Base-by-base conservation (phyloP, 2,329 filamentous ascomycete genomes). In the Aspergillus ochraceoroseus region DNA sequence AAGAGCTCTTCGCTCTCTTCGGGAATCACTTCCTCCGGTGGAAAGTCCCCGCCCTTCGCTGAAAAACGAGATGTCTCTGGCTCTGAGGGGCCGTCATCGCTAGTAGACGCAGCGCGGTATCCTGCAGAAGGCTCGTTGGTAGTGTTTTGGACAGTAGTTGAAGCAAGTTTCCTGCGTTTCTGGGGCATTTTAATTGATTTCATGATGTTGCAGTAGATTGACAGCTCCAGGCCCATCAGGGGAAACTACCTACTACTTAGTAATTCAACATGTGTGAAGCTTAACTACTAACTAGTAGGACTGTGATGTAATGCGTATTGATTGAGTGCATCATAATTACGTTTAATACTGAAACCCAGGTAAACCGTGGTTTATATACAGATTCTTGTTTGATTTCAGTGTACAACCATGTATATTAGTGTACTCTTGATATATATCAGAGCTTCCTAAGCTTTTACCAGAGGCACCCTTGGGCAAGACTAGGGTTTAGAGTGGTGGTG, bases 161-260 rank as follows among this genome's bases (percentile, higher is more conserved):
- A 22, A 14, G 17, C 12, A 23, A n/a, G 34, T 9, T 32, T 29
- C 28, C 25, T 34, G 38, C 38, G 38, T 18, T 41, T 41, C 2
- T 31, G 15, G 1, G 25, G 38, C 38, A 41, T 41, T 6, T 33
- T 23, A 7, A n/a, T n/a, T n/a, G n/a, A n/a, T n/a, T n/a, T n/a
- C n/a, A n/a, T n/a, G n/a, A n/a, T n/a, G n/a, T n/a, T n/a, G n/a
- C n/a, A n/a, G n/a, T n/a, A n/a, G n/a, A n/a, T n/a, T n/a, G n/a
- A n/a, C n/a, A n/a, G n/a, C n/a, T n/a, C n/a, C n/a, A n/a, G n/a
- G n/a, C n/a, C n/a, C n/a, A n/a, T n/a, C n/a, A n/a, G n/a, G n/a
- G n/a, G n/a, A n/a, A n/a, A n/a, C n/a, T n/a, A n/a, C n/a, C n/a
- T n/a, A n/a, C n/a, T n/a, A n/a, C n/a, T n/a, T n/a, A n/a, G n/a